Conservation (phyloP, 176 grass and related monocot species). For the Triticum urartu region DNA sequence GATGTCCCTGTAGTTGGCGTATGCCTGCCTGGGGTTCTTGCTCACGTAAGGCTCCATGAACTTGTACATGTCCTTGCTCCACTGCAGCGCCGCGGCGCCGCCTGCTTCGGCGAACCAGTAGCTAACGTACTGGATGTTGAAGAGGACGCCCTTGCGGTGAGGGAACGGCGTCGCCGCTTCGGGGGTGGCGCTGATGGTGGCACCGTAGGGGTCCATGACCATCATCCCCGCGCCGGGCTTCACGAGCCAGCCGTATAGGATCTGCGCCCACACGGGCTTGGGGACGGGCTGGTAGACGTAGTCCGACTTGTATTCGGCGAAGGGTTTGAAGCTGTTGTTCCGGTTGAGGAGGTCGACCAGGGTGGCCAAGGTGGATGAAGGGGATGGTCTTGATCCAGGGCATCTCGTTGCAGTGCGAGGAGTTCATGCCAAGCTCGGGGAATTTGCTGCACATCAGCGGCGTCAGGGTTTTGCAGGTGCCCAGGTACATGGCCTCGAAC, state of each 20-base stretch:
- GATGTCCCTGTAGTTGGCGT: too few species aligned
- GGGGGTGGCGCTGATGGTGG: neutral
- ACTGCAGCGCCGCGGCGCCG: neutral
- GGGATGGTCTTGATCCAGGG: constrained; percentile 28
- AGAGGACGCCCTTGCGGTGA: constrained; percentile 27
- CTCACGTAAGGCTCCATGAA: too few species aligned
- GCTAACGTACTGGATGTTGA: constrained; percentile 37
- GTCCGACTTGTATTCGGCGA: constrained; percentile 36
- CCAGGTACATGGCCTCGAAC: constrained; percentile 35
- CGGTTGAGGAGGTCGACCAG: constrained; percentile 14
- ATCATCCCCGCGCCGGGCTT: constrained; percentile 28
- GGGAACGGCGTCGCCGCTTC: constrained; percentile 29
- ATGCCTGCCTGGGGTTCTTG: too few species aligned
- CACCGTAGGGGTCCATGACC: constrained; percentile 37
- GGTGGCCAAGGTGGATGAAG: constrained; percentile 10
- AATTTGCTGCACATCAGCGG: neutral
- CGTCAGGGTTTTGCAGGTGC: neutral
- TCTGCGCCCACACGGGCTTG: neutral
- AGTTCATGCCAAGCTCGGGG: constrained; percentile 19
- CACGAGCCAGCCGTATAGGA: neutral
- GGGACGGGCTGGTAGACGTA: constrained; percentile 20
- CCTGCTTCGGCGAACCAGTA: neutral
- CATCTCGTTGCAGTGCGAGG: constrained; percentile 39
- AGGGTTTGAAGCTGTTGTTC: neutral
- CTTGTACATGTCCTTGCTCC: constrained; percentile 21